Percentiles rank a stretch among this genome's conserved stretches.
These are phyloP conservation scores for Orbilia javanica DNA, from an alignment of 2,329 filamentous ascomycete species.

Conservation along the genomic window DNA sequence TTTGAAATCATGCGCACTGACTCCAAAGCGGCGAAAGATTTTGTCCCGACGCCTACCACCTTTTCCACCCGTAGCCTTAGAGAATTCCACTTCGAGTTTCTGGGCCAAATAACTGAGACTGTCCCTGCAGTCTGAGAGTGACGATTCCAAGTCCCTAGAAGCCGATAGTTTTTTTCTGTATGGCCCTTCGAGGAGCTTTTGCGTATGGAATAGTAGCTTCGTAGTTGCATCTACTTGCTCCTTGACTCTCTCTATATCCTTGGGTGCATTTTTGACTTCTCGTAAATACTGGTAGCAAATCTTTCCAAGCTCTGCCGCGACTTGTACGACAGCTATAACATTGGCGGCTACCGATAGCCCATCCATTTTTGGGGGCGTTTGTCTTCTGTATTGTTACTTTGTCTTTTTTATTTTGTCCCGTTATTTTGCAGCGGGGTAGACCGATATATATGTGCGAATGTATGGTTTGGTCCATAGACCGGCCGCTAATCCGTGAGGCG, in stretches of 20 bases:
- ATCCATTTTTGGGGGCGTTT: slow-evolving; percentile 12
- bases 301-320: slow-evolving; percentile 25
- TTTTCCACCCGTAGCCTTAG: neutral
- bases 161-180: slow-evolving; percentile 14
- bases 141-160: slow-evolving; percentile 5
- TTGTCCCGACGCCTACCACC: slow-evolving; percentile 1
- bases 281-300: slow-evolving; percentile 40
- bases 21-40: neutral
- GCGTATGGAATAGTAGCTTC: neutral
- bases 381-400: neutral
- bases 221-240: neutral
- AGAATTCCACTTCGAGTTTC: slow-evolving; percentile 14
- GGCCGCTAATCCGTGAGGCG: too few species aligned
- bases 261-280: slow-evolving; percentile 38
- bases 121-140: neutral
- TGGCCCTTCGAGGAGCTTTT: slow-evolving; percentile 15
- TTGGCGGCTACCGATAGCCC: slow-evolving; percentile 43
- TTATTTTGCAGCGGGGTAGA: too few species aligned
- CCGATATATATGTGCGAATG: too few species aligned
- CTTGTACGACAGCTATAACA: slow-evolving; percentile 46
- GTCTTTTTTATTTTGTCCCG: too few species aligned
- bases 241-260: slow-evolving; percentile 23
- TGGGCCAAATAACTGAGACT: neutral
- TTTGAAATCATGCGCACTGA: slow-evolving; percentile 2
- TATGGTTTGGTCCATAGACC: too few species aligned